phyloP scores from a whole-genome alignment of 2,329 filamentous ascomycete species.

The Sclerotinia subarctica region DNA sequence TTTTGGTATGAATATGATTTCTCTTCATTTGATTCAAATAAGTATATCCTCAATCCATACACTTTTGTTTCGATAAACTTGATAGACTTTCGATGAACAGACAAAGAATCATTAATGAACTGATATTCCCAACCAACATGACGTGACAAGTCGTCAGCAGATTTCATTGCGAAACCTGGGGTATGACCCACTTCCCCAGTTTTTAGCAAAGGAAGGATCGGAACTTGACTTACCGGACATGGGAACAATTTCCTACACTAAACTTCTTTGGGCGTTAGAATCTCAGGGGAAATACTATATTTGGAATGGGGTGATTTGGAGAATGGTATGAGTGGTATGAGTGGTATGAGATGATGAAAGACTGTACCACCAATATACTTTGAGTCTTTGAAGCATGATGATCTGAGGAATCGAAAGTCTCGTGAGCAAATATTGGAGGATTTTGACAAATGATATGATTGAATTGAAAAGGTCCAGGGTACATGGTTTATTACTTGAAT shows the following conservation, averaged over 20 bases:
- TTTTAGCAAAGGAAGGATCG: not conserved
- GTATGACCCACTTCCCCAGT: slow-evolving; percentile 19
- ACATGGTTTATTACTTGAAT: no score
- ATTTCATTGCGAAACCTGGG: slow-evolving; percentile 1
- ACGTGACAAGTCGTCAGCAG: slow-evolving; percentile 10
- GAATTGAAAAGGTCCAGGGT: not conserved
- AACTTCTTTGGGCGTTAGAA: not conserved
- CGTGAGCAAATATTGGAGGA: not conserved
- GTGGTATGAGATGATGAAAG: not conserved
- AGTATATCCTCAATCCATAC: not conserved
- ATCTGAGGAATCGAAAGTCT: not conserved
- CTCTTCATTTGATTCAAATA: not conserved
- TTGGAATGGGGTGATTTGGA: not conserved
- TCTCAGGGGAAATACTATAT: not conserved
- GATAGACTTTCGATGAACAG: not conserved
- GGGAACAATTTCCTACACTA: not conserved
- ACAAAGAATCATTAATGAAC: not conserved
- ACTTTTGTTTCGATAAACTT: not conserved
- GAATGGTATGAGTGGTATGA: not conserved
- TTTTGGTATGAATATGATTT: no score
- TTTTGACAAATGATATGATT: not conserved
- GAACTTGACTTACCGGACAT: not conserved
- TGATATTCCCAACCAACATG: not conserved
- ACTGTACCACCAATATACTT: not conserved
- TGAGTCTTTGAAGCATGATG: not conserved